Base-by-base conservation (phyloP, 2,329 filamentous ascomycete genomes). In the Phyllosticta citrichinensis region DNA sequence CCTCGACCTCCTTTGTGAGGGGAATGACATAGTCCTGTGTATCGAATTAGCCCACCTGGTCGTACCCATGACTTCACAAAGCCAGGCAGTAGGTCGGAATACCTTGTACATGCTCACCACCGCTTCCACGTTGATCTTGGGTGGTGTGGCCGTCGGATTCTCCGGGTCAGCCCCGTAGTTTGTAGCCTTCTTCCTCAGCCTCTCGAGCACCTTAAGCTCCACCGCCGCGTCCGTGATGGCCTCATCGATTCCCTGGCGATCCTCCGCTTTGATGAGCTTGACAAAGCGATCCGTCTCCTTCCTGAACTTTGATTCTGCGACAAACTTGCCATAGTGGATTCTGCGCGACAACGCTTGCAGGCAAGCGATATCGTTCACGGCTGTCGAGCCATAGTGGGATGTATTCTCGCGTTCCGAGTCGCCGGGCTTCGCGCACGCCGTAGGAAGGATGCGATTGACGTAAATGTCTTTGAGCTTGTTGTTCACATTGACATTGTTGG, bases 261-360 rank as follows among this genome's bases (percentile, higher is more conserved):
- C 92, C 64, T 81, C 85, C 1, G 85, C 87, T 73, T 87, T 85
- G 77, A 99, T 97, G 75, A 97, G 75, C 64, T 80, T 80, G 5
- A 89, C 92, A 73, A 93, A 99, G 64, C 79, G 83, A 68, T 92
- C 89, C 30, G 85, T 82, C 67, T 97, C 89, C 55, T 88, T 87
- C 68, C 83, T 83, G 76, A 97, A 99, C 78, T 99, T 99, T 63
- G 87, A 87, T 80, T 99, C 94, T 52, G 94, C 94, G 9, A 99
- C 94, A 70, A 97, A 97, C 77, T 97, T 99, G 67, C 94, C 94
- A 77, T 96, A 99, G 76, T 99, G 94, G 67, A 99, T 94, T 60
- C 94, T 82, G 52, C 93, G 83, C 50, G 90, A 95, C 55, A 99
- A 78, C 3, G 94, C 89, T 78, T 99, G 94, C 65, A 99, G 79